These are phyloP conservation scores for Venturia carpophila DNA, from an alignment of 2,329 filamentous ascomycete species.

Conservation along the genomic window DNA sequence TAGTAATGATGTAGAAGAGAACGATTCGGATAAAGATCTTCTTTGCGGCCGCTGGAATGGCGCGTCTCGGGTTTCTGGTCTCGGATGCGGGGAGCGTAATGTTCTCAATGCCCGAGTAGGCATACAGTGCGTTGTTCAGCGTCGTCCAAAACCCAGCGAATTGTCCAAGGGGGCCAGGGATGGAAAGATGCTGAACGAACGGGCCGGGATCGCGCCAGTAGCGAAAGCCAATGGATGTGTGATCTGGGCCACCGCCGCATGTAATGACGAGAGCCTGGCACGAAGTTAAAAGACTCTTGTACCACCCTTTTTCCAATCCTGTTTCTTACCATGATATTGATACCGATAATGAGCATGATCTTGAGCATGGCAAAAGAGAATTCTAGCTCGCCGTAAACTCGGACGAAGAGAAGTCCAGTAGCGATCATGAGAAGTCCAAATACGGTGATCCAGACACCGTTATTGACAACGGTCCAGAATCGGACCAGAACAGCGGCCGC, in stretches of 20 bases:
- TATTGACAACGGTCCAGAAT: conserved; percentile 14
- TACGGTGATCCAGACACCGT: conserved; percentile 14
- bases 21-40: conserved; percentile 17
- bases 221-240: conserved; percentile 17
- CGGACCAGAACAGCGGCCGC: conserved; percentile 2
- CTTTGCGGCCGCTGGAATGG: conserved; percentile 17
- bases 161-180: conserved; percentile 29
- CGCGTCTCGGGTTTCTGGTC: conserved; percentile 18
- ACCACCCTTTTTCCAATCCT: neutral
- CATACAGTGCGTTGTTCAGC: conserved; percentile 35
- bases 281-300: neutral
- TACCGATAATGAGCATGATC: conserved; percentile 44
- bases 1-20: conserved; percentile 19
- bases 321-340: neutral
- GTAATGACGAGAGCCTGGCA: conserved; percentile 16
- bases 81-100: conserved; percentile 17
- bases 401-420: conserved; percentile 19
- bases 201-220: conserved; percentile 28
- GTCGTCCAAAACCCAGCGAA: conserved; percentile 39
- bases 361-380: conserved; percentile 52
- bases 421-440: conserved; percentile 11
- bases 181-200: conserved; percentile 28
- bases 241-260: conserved; percentile 17
- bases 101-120: conserved; percentile 30
- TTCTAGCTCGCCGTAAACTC: conserved; percentile 43